Evolutionary conservation across 2,329 filamentous ascomycete species (phyloP).

Genomic region (Stenocarpella maydis): DNA sequence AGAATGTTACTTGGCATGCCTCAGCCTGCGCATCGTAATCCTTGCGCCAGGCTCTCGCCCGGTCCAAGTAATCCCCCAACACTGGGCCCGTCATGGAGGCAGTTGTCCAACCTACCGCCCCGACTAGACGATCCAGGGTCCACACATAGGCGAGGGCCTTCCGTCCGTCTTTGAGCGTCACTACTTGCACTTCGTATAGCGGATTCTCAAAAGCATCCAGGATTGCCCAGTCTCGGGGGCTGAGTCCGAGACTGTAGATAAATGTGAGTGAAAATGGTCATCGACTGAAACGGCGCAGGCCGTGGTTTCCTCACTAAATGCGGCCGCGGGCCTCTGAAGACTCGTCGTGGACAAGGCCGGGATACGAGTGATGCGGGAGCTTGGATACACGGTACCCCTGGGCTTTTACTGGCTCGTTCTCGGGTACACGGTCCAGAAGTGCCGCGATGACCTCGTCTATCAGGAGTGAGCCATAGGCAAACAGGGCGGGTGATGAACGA

Average conservation of each 20-base stretch:
- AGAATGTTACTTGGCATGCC: neutral
- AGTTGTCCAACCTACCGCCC: neutral
- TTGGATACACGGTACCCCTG: constrained; percentile 33
- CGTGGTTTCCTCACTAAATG: constrained; percentile 23
- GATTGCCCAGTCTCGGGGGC: constrained; percentile 27
- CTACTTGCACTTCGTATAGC: constrained; percentile 27
- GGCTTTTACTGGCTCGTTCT: constrained; percentile 5
- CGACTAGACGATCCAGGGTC: neutral
- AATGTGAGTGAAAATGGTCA: neutral
- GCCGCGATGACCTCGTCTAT: constrained; percentile 31
- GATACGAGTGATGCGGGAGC: constrained; percentile 33
- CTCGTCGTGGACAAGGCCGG: constrained; percentile 33
- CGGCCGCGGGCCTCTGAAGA: constrained; percentile 23
- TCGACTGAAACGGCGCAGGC: neutral
- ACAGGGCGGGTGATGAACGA: constrained; percentile 24
- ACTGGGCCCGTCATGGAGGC: neutral
- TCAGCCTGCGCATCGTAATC: neutral
- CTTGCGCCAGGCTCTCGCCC: constrained; percentile 13
- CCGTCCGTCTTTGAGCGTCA: constrained; percentile 14
- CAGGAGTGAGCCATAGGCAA: constrained; percentile 34
- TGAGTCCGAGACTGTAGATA: neutral
- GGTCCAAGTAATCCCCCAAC: neutral
- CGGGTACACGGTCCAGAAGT: constrained; percentile 34
- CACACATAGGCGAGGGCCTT: constrained; percentile 21
- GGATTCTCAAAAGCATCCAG: constrained; percentile 35